A percentile compares a stretch with the other conserved stretches of the same genome.
These are phyloP conservation scores for Ambrosia trifida DNA, from an alignment of 129 eudicot genomes.

Conservation along the genomic window DNA sequence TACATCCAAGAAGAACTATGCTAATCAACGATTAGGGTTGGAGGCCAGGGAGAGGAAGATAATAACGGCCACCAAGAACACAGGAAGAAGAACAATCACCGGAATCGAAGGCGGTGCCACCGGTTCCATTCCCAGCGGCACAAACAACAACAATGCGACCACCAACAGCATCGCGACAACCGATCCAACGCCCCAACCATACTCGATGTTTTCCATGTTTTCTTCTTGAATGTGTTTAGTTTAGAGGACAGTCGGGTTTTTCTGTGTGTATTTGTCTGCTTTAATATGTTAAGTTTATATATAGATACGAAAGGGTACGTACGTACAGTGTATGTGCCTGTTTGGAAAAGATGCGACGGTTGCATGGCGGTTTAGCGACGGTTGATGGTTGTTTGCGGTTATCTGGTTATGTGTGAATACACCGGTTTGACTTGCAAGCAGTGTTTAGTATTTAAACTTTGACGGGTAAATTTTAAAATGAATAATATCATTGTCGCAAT, in stretches of 20 bases:
- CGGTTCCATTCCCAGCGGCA: conserved; percentile 49
- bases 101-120: conserved; percentile 43
- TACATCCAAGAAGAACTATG: background rate
- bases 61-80: conserved; percentile 36
- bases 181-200: conserved; percentile 49
- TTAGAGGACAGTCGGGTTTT: background rate
- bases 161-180: conserved; percentile 38
- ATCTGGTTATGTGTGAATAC: background rate
- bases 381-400: background rate
- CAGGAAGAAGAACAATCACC: conserved; percentile 40
- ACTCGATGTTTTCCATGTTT: conserved; percentile 21
- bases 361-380: conserved; percentile 8
- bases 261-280: background rate
- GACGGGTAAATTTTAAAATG: too few species aligned
- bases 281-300: background rate
- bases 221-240: background rate
- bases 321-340: too few species aligned
- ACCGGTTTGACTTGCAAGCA: too few species aligned
- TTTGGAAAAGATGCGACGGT: background rate
- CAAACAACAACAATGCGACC: conserved; percentile 31
- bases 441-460: too few species aligned
- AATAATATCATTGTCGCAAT: too few species aligned
- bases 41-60: conserved; percentile 36
- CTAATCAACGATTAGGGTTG: conserved; percentile 9
- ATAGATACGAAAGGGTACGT: background rate